phyloP scores from a whole-genome alignment of 108 stramenopile species.

The Skeletonema costatum region DNA sequence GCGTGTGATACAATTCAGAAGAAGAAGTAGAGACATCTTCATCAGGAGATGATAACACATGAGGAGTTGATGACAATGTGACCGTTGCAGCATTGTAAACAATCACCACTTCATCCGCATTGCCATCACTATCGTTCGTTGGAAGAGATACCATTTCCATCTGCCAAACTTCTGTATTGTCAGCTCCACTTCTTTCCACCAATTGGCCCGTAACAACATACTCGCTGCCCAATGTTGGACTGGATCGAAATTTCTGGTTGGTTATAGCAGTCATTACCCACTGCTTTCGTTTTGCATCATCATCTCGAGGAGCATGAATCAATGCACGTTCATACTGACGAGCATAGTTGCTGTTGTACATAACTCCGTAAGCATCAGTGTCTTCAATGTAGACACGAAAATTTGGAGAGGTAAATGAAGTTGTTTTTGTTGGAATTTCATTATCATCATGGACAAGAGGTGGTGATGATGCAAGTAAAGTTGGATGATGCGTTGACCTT shows the following conservation, averaged over 20 bases:
- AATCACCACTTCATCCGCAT: slow-evolving; percentile 6
- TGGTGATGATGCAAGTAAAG: not conserved
- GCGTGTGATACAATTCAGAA: not conserved
- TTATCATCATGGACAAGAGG: not conserved
- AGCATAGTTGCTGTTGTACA: slow-evolving; percentile 77
- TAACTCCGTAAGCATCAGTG: slow-evolving; percentile 78
- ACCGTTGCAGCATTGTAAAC: slow-evolving; percentile 58
- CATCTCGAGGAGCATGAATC: slow-evolving; percentile 10
- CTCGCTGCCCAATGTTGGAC: slow-evolving; percentile 58
- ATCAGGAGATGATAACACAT: not conserved
- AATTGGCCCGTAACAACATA: slow-evolving; percentile 56
- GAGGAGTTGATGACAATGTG: slow-evolving; percentile 20
- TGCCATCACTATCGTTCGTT: slow-evolving; percentile 3
- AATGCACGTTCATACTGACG: slow-evolving; percentile 71
- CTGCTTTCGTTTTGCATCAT: slow-evolving; percentile 6
- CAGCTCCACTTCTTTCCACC: not conserved
- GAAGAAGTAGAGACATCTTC: not conserved
- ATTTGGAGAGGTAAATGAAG: slow-evolving; percentile 35
- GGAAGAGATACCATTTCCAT: slow-evolving; percentile 43
- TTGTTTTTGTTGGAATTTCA: not conserved
- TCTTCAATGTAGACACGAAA: slow-evolving; percentile 77
- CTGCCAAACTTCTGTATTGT: slow-evolving; percentile 51
- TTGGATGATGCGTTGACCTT: not conserved
- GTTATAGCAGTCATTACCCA: slow-evolving; percentile 57
- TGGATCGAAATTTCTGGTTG: slow-evolving; percentile 65